Evolutionary conservation across 2,329 filamentous ascomycete species (phyloP).

Genomic region (Epichloe amarillans): DNA sequence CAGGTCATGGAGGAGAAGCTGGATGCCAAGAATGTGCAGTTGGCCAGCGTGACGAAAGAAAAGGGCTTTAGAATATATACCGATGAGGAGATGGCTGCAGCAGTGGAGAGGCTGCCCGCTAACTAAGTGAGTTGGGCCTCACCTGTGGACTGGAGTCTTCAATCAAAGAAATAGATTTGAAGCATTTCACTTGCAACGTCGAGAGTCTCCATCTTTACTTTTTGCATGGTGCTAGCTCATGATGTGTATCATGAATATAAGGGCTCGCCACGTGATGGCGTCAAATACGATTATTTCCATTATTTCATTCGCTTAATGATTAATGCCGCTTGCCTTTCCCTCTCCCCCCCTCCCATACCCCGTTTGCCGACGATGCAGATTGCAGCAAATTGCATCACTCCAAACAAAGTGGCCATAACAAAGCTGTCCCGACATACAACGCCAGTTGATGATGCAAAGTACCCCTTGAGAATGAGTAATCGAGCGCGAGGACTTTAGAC

Average conservation of each 20-base stretch:
- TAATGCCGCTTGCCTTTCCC: background rate
- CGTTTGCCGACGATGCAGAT: background rate
- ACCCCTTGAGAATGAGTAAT: background rate
- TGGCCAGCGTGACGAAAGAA: slow-evolving; percentile 95
- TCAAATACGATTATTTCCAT: slow-evolving; percentile 3
- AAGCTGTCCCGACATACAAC: background rate
- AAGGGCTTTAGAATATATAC: slow-evolving; percentile 98
- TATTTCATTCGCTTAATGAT: background rate
- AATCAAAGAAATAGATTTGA: slow-evolving; percentile 8
- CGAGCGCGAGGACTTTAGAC: background rate
- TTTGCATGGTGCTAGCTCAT: background rate
- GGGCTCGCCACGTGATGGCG: slow-evolving; percentile 8
- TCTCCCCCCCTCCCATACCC: background rate
- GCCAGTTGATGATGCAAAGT: background rate
- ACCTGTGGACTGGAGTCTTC: background rate
- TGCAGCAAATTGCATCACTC: background rate
- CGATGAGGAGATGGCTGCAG: slow-evolving; percentile 90
- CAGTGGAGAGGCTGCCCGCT: slow-evolving; percentile 69
- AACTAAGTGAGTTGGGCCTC: slow-evolving; percentile 31
- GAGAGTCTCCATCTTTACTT: background rate
- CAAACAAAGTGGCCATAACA: background rate
- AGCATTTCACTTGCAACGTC: background rate
- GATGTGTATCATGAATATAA: slow-evolving; percentile 20
- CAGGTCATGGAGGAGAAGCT: slow-evolving; percentile 99
- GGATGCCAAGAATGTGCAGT: slow-evolving; percentile 94